These are phyloP conservation scores for Deinandra increscens DNA, from an alignment of 129 eudicot species.

Conservation along the genomic window DNA sequence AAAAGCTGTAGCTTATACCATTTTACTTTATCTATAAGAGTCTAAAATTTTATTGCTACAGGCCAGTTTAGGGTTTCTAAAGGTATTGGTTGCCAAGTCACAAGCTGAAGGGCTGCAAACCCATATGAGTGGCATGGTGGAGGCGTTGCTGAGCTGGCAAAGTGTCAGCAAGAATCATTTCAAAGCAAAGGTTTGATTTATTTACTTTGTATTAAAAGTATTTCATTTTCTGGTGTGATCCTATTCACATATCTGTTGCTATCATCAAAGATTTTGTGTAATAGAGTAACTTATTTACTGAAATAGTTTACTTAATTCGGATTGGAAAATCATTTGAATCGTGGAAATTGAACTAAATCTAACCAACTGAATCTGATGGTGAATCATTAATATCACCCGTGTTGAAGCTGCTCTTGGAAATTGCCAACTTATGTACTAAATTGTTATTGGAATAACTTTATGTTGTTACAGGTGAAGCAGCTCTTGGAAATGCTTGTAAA, in stretches of 20 bases:
- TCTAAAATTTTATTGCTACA: constrained; percentile 36
- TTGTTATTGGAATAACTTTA: neutral
- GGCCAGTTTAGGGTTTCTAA: constrained; percentile 91
- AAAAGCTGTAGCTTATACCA: neutral
- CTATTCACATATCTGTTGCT: neutral
- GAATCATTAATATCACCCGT: neutral
- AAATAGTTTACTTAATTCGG: neutral
- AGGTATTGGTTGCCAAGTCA: constrained; percentile 94
- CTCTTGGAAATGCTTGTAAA: constrained; percentile 91
- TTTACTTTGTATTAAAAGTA: constrained; percentile 2
- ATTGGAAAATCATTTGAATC: neutral
- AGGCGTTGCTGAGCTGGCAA: constrained; percentile 81
- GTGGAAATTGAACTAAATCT: neutral
- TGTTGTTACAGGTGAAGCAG: constrained; percentile 68
- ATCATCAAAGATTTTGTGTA: neutral
- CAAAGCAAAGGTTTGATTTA: constrained; percentile 70
- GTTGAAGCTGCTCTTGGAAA: neutral
- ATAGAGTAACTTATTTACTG: neutral
- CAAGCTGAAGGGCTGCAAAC: constrained; percentile 70
- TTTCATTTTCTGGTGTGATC: neutral
- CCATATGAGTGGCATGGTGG: constrained; percentile 72
- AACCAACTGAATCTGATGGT: constrained; percentile 7
- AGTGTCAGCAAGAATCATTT: constrained; percentile 81
- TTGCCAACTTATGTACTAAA: constrained; percentile 5
- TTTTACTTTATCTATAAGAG: neutral